These are phyloP conservation scores for Pueraria montana DNA, from an alignment of 306 rosid species.

Conservation along the genomic window DNA sequence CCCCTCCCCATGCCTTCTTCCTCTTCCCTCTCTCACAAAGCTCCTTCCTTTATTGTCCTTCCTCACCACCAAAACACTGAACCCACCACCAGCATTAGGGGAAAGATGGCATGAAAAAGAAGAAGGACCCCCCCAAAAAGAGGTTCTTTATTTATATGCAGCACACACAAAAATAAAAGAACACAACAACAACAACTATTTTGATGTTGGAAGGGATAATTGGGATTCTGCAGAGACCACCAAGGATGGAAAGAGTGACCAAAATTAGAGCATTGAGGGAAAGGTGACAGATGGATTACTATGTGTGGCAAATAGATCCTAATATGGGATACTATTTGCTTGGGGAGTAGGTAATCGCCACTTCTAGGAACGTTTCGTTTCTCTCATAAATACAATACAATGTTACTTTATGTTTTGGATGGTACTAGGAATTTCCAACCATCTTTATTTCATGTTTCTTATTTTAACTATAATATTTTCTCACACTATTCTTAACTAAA, in stretches of 20 bases:
- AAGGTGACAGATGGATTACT: constrained; percentile 61
- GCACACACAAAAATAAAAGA: neutral
- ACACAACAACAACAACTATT: neutral
- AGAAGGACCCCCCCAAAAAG: neutral
- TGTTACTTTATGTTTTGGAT: constrained; percentile 31
- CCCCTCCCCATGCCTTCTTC: constrained; percentile 71
- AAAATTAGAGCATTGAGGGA: constrained; percentile 54
- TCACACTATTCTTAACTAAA: neutral
- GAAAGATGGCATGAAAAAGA: constrained; percentile 5
- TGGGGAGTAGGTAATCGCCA: constrained; percentile 53
- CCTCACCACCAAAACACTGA: constrained; percentile 36
- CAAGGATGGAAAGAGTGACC: constrained; percentile 61
- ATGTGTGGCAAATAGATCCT: constrained; percentile 58
- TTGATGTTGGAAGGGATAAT: constrained; percentile 31
- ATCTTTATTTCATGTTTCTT: neutral
- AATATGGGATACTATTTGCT: constrained; percentile 61
- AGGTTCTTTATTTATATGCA: constrained; percentile 29
- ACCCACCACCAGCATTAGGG: constrained; percentile 31
- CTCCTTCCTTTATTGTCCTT: neutral
- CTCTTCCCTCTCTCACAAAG: constrained; percentile 37
- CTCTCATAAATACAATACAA: neutral
- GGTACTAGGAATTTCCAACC: constrained; percentile 34
- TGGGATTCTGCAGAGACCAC: constrained; percentile 44
- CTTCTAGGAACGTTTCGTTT: constrained; percentile 44
- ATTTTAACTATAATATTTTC: neutral